phyloP scores from a whole-genome alignment of 306 rosid genomes.

The Trichosanthes truncata region DNA sequence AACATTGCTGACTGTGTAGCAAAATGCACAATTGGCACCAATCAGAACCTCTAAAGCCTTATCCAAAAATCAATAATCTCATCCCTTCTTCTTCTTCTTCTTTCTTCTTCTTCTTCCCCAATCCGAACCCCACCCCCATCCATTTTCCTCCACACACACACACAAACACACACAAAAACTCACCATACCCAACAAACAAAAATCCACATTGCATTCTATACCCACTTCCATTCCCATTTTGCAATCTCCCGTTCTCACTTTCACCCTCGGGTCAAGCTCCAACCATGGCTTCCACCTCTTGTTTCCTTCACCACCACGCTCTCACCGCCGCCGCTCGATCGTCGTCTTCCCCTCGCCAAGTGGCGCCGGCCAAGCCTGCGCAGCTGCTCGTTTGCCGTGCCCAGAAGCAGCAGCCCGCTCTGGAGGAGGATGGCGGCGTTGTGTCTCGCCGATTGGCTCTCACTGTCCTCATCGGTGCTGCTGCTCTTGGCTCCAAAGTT shows the following conservation, averaged over 20 bases:
- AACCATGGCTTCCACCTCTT: constrained; percentile 72
- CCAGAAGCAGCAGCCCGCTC: constrained; percentile 51
- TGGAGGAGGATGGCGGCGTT: constrained; percentile 26
- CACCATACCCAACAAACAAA: not conserved
- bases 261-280: not conserved
- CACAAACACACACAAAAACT: not conserved
- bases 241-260: not conserved
- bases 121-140: constrained; percentile 25
- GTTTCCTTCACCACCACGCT: constrained; percentile 83
- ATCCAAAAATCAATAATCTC: constrained; percentile 51
- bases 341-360: constrained; percentile 42
- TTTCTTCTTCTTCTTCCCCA: constrained; percentile 1
- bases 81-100: constrained; percentile 21
- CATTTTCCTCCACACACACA: constrained; percentile 16
- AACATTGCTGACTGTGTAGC: not conserved
- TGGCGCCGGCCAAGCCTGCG: constrained; percentile 26
- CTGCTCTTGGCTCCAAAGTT: constrained; percentile 77
- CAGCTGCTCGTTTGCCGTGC: constrained; percentile 56
- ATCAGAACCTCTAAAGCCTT: constrained; percentile 34
- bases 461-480: constrained; percentile 70
- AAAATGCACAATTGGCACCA: constrained; percentile 39
- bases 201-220: not conserved
- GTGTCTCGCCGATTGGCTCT: constrained; percentile 86
- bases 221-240: not conserved
- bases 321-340: constrained; percentile 36